phyloP scores from a whole-genome alignment of 1,284 basidiomycete genomes.

The Trichosporon sp. region DNA sequence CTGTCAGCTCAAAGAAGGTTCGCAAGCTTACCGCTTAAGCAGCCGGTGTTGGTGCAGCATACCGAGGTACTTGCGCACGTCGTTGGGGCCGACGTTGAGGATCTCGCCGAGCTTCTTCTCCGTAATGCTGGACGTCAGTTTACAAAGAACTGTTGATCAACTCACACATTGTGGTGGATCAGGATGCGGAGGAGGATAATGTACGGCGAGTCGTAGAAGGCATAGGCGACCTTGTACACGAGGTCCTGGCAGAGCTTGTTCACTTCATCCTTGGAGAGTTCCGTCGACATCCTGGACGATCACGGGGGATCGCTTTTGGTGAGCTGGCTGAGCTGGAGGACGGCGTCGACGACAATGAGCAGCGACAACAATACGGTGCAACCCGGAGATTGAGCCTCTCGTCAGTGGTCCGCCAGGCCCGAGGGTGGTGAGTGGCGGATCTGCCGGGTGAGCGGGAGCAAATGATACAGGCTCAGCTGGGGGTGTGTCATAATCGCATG shows the following conservation, averaged over 20 bases:
- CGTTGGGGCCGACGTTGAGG: constrained; percentile 86
- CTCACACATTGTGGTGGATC: constrained; percentile 81
- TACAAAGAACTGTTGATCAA: background rate
- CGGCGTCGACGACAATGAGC: background rate
- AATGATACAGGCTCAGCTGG: background rate
- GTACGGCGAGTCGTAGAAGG: constrained; percentile 92
- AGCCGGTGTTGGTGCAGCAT: constrained; percentile 82
- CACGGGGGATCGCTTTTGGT: background rate
- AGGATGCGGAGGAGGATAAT: constrained; percentile 92
- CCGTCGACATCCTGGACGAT: constrained; percentile 20
- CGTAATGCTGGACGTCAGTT: constrained; percentile 34
- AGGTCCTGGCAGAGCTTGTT: constrained; percentile 58
- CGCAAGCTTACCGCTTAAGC: constrained; percentile 69
- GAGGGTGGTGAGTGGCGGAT: background rate
- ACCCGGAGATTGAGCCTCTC: background rate
- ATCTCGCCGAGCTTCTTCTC: constrained; percentile 73
- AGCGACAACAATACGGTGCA: background rate
- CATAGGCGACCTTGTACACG: constrained; percentile 86
- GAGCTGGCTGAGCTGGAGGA: no score
- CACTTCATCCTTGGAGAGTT: constrained; percentile 46
- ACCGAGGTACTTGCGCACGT: constrained; percentile 88
- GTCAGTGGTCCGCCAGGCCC: background rate
- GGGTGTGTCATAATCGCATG: constrained; percentile 2
- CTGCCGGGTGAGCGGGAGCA: background rate
- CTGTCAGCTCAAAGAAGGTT: constrained; percentile 1